phyloP scores from a whole-genome alignment of 371 early-diverging fungal genomes.

The Mucor lusitanicus region DNA sequence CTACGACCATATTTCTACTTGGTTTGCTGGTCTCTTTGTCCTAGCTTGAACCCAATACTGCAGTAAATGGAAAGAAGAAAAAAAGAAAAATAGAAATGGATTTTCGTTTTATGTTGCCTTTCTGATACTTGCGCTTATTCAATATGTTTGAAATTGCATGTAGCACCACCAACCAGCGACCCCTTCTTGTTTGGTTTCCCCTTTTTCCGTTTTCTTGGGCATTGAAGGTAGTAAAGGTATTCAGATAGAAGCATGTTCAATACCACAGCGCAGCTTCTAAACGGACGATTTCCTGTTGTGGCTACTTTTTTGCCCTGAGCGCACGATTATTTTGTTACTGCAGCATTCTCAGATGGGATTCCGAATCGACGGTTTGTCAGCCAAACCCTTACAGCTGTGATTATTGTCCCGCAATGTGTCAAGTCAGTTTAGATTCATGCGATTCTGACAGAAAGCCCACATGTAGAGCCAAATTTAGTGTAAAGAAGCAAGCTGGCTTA shows the following conservation, averaged over 20 bases:
- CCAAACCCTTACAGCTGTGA: background rate
- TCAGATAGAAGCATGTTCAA: background rate
- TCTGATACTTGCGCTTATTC: background rate
- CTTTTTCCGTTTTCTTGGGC: background rate
- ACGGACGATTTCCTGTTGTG: background rate
- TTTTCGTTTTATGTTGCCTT: background rate
- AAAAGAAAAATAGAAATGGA: background rate
- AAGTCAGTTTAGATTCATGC: background rate
- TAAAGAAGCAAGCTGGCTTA: background rate
- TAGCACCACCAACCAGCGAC: slow-evolving; percentile 1
- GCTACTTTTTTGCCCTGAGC: background rate
- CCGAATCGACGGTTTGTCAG: background rate
- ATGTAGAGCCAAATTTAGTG: background rate
- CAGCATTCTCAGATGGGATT: background rate
- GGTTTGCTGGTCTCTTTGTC: background rate
- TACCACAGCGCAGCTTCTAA: background rate
- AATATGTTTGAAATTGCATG: background rate
- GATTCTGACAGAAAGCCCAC: background rate
- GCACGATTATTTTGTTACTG: background rate
- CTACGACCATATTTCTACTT: background rate
- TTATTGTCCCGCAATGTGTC: background rate
- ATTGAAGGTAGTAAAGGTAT: background rate
- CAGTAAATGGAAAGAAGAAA: background rate
- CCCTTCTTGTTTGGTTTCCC: background rate
- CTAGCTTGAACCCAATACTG: background rate